Conservation (phyloP, 129 eudicot genomes). For the Scalesia atractyloides region DNA sequence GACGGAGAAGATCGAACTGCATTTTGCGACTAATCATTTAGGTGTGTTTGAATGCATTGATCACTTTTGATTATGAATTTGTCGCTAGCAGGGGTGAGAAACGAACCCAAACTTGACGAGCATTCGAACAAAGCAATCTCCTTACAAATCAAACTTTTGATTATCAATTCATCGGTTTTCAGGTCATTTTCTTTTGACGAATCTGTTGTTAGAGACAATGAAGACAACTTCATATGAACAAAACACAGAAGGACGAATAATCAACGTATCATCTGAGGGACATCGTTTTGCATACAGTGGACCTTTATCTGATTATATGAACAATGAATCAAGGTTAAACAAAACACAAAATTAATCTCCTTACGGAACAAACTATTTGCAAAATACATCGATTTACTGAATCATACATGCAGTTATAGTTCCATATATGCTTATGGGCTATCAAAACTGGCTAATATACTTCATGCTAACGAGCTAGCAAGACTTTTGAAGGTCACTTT, state of each 20-base stretch:
- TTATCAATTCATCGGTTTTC: background rate
- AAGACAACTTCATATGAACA: constrained; percentile 33
- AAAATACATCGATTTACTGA: background rate
- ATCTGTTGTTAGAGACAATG: constrained; percentile 41
- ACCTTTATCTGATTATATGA: constrained; percentile 23
- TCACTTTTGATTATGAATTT: background rate
- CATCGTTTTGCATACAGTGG: constrained; percentile 27
- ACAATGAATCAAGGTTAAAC: constrained; percentile 32
- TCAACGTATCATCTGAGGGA: constrained; percentile 31
- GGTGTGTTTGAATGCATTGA: constrained; percentile 19
- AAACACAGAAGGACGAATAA: constrained; percentile 29
- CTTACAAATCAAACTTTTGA: no score
- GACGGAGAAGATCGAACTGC: constrained; percentile 31
- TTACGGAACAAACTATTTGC: background rate
- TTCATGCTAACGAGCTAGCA: constrained; percentile 43
- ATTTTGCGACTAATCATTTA: constrained; percentile 41
- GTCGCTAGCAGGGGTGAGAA: no score
- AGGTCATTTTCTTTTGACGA: constrained; percentile 45
- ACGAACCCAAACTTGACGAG: no score
- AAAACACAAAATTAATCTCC: background rate
- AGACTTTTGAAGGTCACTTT: constrained; percentile 36
- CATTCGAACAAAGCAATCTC: no score
- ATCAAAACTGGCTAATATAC: constrained; percentile 39
- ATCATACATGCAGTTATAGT: constrained; percentile 21
- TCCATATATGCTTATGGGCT: constrained; percentile 29